A percentile compares a stretch with the other conserved stretches of the same genome.
Conservation (phyloP, 2,329 filamentous ascomycete species). For the Phaeosphaeria sp. region DNA sequence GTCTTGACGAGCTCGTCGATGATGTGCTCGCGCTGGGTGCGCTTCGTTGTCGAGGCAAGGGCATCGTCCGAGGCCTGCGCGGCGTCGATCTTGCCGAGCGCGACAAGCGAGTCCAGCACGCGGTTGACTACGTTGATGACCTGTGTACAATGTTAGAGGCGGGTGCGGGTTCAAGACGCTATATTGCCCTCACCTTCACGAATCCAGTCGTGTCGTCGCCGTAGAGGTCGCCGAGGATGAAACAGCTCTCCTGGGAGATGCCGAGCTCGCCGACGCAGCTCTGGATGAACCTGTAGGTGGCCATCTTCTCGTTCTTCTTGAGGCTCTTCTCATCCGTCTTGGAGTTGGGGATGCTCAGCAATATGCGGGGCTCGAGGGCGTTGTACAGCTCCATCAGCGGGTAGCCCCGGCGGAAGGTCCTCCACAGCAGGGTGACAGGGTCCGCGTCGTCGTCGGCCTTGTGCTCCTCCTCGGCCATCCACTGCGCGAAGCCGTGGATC, state of each 20-base stretch:
- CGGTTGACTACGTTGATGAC: conserved; percentile 91
- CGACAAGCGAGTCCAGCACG: conserved; percentile 84
- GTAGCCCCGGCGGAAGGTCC: conserved; percentile 80
- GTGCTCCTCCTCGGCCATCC: conserved; percentile 74
- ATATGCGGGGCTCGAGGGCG: conserved; percentile 72
- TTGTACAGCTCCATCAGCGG: conserved; percentile 92
- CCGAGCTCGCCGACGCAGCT: conserved; percentile 84
- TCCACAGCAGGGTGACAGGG: conserved; percentile 91
- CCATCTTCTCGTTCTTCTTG: conserved; percentile 81
- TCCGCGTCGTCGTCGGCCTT: conserved; percentile 72
- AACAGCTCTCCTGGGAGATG: conserved; percentile 81
- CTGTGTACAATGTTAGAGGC: conserved; percentile 46
- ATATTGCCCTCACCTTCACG: conserved; percentile 71
- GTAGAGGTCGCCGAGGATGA: conserved; percentile 89
- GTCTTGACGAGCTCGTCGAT: conserved; percentile 91
- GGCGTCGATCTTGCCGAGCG: conserved; percentile 71
- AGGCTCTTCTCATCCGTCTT: conserved; percentile 62
- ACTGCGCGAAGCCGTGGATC: conserved; percentile 81
- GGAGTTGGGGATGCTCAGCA: conserved; percentile 70
- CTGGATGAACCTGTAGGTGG: conserved; percentile 90
- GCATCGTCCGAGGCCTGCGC: conserved; percentile 59
- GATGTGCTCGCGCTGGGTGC: conserved; percentile 82
- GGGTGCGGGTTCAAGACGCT: background rate
- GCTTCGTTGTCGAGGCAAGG: conserved; percentile 55
- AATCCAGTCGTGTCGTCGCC: conserved; percentile 96